phyloP scores from a whole-genome alignment of 2,329 filamentous ascomycete species.

The Colletotrichum truncatum region DNA sequence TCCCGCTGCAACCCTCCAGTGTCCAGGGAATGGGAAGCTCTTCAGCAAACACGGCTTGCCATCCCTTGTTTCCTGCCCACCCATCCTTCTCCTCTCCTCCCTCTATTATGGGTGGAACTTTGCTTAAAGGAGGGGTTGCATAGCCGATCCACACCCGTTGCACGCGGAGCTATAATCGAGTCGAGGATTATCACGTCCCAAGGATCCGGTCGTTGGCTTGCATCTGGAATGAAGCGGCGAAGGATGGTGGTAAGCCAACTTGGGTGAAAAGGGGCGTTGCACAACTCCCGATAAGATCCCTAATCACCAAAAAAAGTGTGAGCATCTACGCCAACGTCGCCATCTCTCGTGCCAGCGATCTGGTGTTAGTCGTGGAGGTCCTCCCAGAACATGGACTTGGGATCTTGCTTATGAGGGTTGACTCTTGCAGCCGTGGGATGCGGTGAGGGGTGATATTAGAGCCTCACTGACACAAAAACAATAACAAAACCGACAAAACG shows the following conservation, averaged over 20 bases:
- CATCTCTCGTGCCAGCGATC: not conserved
- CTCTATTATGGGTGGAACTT: not conserved
- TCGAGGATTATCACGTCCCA: conserved; percentile 19
- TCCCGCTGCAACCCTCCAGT: conserved; percentile 13
- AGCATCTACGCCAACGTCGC: not conserved
- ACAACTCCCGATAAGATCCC: conserved; percentile 16
- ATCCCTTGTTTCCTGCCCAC: conserved; percentile 22
- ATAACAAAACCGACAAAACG: not conserved
- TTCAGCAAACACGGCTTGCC: conserved; percentile 18
- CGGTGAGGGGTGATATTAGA: not conserved
- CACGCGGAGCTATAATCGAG: conserved; percentile 22
- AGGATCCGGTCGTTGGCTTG: conserved; percentile 29
- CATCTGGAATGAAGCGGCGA: not conserved
- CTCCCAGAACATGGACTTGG: conserved; percentile 32
- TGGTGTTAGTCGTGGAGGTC: not conserved
- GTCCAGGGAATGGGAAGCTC: conserved; percentile 24
- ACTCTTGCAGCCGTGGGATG: not conserved
- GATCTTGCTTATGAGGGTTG: conserved; percentile 4
- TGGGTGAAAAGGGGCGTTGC: conserved; percentile 2
- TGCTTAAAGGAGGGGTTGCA: conserved; percentile 28
- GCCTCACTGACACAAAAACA: not conserved
- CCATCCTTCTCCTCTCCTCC: not conserved
- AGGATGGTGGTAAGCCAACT: not conserved
- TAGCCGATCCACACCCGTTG: conserved; percentile 18
- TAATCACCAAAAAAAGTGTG: not conserved